Conservation (phyloP, 345 rosid genomes). For the Euphorbia pulcherrima region DNA sequence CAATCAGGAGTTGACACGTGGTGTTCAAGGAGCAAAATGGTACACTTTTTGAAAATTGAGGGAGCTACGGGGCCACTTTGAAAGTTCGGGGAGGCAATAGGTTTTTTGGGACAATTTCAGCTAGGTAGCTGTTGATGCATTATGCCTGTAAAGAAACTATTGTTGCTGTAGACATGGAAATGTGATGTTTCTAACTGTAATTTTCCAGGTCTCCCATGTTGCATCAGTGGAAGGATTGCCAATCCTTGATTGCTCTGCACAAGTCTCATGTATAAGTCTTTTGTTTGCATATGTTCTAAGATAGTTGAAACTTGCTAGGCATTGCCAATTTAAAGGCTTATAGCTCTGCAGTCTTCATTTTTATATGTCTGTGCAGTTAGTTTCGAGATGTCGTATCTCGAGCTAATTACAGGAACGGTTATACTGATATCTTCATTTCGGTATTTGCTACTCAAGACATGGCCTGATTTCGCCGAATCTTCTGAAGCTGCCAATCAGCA, state of each 20-base stretch:
- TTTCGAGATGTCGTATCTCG: constrained; percentile 81
- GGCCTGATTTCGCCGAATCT: constrained; percentile 85
- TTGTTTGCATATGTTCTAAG: not conserved
- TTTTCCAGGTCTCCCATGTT: constrained; percentile 68
- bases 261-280: constrained; percentile 54
- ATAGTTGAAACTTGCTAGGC: not conserved
- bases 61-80: no score
- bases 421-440: constrained; percentile 65
- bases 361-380: constrained; percentile 50
- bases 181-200: constrained; percentile 4
- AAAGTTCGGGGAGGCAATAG: no score
- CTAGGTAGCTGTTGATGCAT: no score
- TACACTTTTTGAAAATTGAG: no score
- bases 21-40: no score
- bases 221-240: constrained; percentile 71
- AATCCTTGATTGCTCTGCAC: constrained; percentile 54
- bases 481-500: constrained; percentile 77
- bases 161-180: not conserved
- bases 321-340: not conserved
- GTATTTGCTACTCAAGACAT: constrained; percentile 56
- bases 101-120: no score
- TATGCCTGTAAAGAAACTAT: no score
- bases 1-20: no score
- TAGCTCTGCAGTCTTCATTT: not conserved
- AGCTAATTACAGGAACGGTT: constrained; percentile 59